Percentiles rank a stretch among this genome's conserved stretches.
Conservation (phyloP, 495 filamentous ascomycete species). For the Hypoxylon subgilvum region DNA sequence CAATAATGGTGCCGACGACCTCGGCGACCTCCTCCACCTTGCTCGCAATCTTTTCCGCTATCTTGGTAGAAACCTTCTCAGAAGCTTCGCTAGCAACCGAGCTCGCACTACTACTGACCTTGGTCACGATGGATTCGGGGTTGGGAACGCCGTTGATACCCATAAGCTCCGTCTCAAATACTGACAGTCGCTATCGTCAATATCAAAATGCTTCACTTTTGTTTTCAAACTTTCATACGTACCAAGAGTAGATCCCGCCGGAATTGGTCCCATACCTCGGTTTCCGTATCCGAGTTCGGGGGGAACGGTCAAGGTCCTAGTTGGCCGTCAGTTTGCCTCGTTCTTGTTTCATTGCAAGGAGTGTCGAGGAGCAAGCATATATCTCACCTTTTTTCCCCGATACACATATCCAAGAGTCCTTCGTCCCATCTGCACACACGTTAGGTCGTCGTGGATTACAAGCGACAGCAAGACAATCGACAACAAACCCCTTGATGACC, state of each 20-base stretch:
- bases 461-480: background rate
- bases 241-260: conserved; percentile 75
- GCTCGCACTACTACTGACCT: conserved; percentile 42
- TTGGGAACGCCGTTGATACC: conserved; percentile 79
- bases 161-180: conserved; percentile 93
- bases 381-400: conserved; percentile 78
- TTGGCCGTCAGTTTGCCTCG: conserved; percentile 10
- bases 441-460: conserved; percentile 24
- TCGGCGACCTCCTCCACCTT: conserved; percentile 53
- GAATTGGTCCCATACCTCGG: conserved; percentile 76
- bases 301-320: conserved; percentile 83
- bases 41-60: conserved; percentile 53
- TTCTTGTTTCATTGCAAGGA: background rate
- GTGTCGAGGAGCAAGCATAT: background rate
- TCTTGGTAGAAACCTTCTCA: conserved; percentile 46
- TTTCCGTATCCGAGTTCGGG: conserved; percentile 84
- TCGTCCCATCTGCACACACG: conserved; percentile 73
- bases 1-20: conserved; percentile 50
- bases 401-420: conserved; percentile 92
- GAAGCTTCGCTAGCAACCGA: conserved; percentile 36
- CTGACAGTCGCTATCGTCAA: conserved; percentile 41
- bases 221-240: conserved; percentile 34
- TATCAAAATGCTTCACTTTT: background rate
- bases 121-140: conserved; percentile 56
- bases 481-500: conserved; percentile 81